Percentiles rank a stretch among this genome's conserved stretches.
Conservation (phyloP, 1,284 basidiomycete genomes). For the Ustilago trichophora region DNA sequence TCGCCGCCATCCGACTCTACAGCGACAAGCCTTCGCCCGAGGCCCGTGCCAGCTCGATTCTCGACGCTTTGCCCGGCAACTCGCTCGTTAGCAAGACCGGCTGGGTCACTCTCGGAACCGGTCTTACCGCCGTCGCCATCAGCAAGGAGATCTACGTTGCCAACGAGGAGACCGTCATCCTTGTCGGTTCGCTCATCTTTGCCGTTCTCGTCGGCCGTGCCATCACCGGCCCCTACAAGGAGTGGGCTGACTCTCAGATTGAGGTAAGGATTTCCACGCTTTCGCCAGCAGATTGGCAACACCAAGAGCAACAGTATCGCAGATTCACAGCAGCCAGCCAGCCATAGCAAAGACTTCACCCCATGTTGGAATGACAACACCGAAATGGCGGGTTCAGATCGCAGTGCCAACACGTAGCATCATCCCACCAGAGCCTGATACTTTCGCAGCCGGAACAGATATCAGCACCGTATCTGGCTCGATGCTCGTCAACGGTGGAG, state of each 20-base stretch:
- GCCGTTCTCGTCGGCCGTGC: slow-evolving; percentile 80
- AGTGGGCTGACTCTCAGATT: slow-evolving; percentile 77
- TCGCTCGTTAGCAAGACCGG: slow-evolving; percentile 92
- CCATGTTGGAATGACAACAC: too few relatives aligned
- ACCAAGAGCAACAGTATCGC: not conserved
- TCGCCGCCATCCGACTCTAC: slow-evolving; percentile 55
- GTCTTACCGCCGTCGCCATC: slow-evolving; percentile 88
- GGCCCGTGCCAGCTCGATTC: slow-evolving; percentile 87
- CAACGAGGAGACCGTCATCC: slow-evolving; percentile 75
- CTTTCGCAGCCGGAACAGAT: too few relatives aligned
- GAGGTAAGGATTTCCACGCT: slow-evolving; percentile 49
- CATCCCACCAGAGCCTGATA: too few relatives aligned
- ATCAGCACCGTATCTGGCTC: too few relatives aligned
- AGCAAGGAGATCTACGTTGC: slow-evolving; percentile 97
- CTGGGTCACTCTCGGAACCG: slow-evolving; percentile 87
- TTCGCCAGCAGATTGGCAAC: too few relatives aligned
- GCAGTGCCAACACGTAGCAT: too few relatives aligned
- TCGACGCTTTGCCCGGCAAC: slow-evolving; percentile 90
- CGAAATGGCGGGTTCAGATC: too few relatives aligned
- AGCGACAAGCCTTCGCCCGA: slow-evolving; percentile 72
- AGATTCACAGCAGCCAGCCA: not conserved
- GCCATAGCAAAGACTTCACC: too few relatives aligned
- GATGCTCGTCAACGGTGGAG: too few relatives aligned
- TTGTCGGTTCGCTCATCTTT: slow-evolving; percentile 87
- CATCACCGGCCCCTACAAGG: slow-evolving; percentile 83